Conservation (phyloP, 352 stramenopile genomes). For the Phytophthora cactorum region DNA sequence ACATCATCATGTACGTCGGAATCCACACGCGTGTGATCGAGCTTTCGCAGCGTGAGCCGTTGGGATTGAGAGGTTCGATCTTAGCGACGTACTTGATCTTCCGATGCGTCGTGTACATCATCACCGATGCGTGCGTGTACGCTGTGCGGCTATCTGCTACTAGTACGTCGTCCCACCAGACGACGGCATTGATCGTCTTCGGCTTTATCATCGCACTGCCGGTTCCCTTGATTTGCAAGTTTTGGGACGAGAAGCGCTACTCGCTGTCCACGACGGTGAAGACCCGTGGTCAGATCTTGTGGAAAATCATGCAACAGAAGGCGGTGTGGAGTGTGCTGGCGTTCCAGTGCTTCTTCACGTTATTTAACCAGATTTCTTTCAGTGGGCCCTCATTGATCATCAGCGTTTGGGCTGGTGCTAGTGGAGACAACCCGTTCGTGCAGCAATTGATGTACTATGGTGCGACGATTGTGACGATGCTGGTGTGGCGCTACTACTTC, state of each 20-base stretch:
- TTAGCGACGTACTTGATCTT: slow-evolving; percentile 49
- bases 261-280: slow-evolving; percentile 49
- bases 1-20: slow-evolving; percentile 39
- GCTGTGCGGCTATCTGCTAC: background rate
- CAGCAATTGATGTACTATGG: slow-evolving; percentile 27
- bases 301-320: slow-evolving; percentile 65
- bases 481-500: slow-evolving; percentile 46
- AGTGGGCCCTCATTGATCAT: slow-evolving; percentile 27
- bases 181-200: slow-evolving; percentile 35
- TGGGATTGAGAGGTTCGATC: slow-evolving; percentile 34
- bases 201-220: slow-evolving; percentile 36
- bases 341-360: slow-evolving; percentile 40
- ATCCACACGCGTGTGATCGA: slow-evolving; percentile 53
- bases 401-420: slow-evolving; percentile 30
- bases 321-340: slow-evolving; percentile 51
- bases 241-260: slow-evolving; percentile 54
- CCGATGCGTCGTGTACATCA: slow-evolving; percentile 25
- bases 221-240: slow-evolving; percentile 43
- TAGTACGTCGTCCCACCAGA: slow-evolving; percentile 17
- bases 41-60: slow-evolving; percentile 46
- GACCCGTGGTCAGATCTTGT: slow-evolving; percentile 23
- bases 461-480: slow-evolving; percentile 25
- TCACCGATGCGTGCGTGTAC: slow-evolving; percentile 30
- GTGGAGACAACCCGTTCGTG: slow-evolving; percentile 32
- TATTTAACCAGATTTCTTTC: slow-evolving; percentile 51